A percentile compares a stretch with the other conserved stretches of the same genome.
These are phyloP conservation scores for Blastobotrys raffinosifermentans DNA, from an alignment of 1,139 yeast species.

Conservation along the genomic window DNA sequence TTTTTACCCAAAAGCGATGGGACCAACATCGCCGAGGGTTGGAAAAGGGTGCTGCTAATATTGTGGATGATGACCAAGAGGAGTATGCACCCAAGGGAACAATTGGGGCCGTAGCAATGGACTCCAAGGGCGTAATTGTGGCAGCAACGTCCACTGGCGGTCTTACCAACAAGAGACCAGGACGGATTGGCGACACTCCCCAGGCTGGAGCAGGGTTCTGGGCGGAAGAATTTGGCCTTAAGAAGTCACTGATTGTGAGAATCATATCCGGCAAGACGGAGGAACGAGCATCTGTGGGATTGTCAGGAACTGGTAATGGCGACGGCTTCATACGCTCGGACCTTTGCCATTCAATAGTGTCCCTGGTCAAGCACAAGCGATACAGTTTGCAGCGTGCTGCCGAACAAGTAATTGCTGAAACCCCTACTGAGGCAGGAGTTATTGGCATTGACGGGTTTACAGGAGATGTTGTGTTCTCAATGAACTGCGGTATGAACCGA, in stretches of 20 bases:
- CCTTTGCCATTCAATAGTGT: constrained; percentile 1
- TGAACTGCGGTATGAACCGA: constrained; percentile 6
- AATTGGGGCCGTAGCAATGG: constrained; percentile 5
- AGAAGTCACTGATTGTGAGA: neutral
- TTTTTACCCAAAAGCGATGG: constrained; percentile 5
- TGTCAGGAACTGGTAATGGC: constrained; percentile 5
- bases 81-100: constrained; percentile 5
- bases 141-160: constrained; percentile 4
- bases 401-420: neutral
- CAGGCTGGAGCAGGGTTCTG: constrained; percentile 6
- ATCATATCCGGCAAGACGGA: neutral
- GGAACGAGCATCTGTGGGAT: neutral
- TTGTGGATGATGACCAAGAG: neutral
- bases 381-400: constrained; percentile 2
- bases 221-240: constrained; percentile 1
- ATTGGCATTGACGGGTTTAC: constrained; percentile 2
- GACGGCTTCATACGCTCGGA: constrained; percentile 1
- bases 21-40: constrained; percentile 5
- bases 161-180: constrained; percentile 4
- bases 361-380: constrained; percentile 1
- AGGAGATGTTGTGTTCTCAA: constrained; percentile 1
- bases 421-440: constrained; percentile 3
- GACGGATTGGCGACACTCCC: constrained; percentile 5
- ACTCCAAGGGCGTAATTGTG: constrained; percentile 4
- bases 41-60: neutral